A percentile compares a stretch with the other conserved stretches of the same genome.
Conservation (phyloP, 2,329 filamentous ascomycete species). For the Neofusicoccum parvum region DNA sequence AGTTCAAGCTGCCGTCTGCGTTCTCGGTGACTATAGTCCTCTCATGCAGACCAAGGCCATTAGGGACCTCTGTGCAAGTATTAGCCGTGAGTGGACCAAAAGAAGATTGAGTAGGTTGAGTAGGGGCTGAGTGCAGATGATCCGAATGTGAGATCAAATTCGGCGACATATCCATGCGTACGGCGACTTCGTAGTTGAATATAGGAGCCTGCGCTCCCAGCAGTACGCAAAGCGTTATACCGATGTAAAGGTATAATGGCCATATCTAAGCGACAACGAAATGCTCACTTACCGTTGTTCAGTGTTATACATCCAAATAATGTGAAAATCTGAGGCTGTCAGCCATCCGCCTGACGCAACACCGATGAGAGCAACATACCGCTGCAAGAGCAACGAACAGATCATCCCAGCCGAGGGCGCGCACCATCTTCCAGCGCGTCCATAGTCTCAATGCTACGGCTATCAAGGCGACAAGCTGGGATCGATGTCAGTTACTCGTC, state of each 20-base stretch:
- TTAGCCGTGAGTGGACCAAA: conserved; percentile 20
- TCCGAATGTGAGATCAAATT: too few species aligned
- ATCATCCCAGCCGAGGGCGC: conserved; percentile 41
- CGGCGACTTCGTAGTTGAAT: too few species aligned
- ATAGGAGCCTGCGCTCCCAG: not conserved
- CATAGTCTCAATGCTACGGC: conserved; percentile 35
- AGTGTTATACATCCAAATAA: conserved; percentile 33
- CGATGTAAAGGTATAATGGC: not conserved
- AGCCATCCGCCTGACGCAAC: not conserved
- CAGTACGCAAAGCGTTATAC: not conserved
- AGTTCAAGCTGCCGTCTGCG: conserved; percentile 22
- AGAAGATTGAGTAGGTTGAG: not conserved
- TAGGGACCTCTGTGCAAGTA: conserved; percentile 30
- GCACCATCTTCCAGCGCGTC: conserved; percentile 30
- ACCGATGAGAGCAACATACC: conserved; percentile 18
- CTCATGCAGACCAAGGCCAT: conserved; percentile 38
- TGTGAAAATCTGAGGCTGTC: conserved; percentile 26
- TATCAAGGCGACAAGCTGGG: conserved; percentile 31
- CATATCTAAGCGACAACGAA: too few species aligned
- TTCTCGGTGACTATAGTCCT: conserved; percentile 25
- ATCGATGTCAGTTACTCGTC: not conserved
- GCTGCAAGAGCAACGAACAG: conserved; percentile 35
- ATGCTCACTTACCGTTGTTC: conserved; percentile 34
- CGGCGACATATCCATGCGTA: too few species aligned
- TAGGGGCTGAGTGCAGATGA: too few species aligned